Evolutionary conservation across 202 grass and related monocot species (phyloP).

Genomic region (Cymbopogon flexuosus): DNA sequence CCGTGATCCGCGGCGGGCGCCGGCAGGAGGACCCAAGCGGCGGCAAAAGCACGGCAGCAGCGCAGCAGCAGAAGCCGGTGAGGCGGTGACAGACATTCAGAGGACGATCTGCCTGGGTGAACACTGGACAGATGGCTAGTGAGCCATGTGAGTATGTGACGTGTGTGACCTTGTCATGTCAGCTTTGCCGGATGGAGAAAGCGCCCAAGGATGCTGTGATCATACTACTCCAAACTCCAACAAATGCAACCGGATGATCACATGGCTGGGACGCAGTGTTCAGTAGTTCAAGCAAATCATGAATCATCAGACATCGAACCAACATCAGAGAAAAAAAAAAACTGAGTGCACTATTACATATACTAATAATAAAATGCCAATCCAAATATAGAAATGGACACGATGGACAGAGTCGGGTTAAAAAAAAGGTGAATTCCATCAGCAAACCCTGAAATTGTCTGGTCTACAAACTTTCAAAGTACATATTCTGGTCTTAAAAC

Average conservation of each 20-base stretch:
- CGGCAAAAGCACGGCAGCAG: neutral
- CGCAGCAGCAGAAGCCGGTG: neutral
- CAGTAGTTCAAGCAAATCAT: neutral
- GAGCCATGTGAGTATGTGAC: conserved; percentile 19
- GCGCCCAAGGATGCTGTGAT: neutral
- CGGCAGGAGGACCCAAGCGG: neutral
- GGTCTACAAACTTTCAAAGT: neutral
- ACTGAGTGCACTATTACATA: neutral
- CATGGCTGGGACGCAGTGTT: neutral
- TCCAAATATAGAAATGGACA: neutral
- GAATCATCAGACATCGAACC: neutral
- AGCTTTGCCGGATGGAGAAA: neutral
- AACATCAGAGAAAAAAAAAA: neutral
- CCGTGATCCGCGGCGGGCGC: conserved; percentile 7
- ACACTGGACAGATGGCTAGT: conserved; percentile 24
- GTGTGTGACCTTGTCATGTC: neutral
- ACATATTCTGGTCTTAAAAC: neutral
- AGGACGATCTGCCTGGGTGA: conserved; percentile 42
- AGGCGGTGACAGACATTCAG: neutral
- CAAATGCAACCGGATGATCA: neutral
- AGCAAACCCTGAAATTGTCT: neutral
- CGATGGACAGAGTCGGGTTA: neutral
- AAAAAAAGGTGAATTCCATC: neutral
- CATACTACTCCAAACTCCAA: neutral
- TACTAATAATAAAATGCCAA: neutral